phyloP scores from a whole-genome alignment of 1,284 basidiomycete species.

The Puccinia sorghi region DNA sequence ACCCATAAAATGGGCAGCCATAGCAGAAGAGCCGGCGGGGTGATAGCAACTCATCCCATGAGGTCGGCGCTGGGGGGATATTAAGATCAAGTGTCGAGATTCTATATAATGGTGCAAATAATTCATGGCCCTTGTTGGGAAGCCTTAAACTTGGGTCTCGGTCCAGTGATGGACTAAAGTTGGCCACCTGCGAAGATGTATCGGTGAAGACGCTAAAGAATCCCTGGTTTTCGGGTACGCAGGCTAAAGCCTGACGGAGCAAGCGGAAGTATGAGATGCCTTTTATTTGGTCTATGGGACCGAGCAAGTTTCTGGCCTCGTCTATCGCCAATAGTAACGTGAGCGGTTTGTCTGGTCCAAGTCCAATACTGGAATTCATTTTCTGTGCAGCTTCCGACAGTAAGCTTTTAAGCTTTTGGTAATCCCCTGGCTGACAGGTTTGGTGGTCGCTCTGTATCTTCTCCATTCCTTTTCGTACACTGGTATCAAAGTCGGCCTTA shows the following conservation, averaged over 20 bases:
- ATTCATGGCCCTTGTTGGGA: not conserved
- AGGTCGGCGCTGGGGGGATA: not conserved
- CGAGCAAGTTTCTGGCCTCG: conserved; percentile 4
- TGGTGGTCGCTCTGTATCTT: not conserved
- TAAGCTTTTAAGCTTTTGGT: not conserved
- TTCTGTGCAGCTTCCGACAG: not conserved
- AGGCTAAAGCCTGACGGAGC: not conserved
- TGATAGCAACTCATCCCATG: conserved; percentile 7
- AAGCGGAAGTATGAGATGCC: not conserved
- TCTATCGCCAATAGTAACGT: conserved; percentile 9
- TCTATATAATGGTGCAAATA: conserved; percentile 9
- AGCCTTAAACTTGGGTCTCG: conserved; percentile 2
- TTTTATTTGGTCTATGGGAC: no score
- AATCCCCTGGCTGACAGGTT: no score
- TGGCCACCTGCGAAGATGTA: conserved; percentile 1
- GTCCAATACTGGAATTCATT: not conserved
- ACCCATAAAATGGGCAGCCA: conserved; percentile 21
- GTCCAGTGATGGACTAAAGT: not conserved
- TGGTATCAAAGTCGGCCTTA: not conserved
- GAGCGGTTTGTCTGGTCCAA: not conserved
- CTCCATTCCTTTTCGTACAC: not conserved
- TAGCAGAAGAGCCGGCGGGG: not conserved
- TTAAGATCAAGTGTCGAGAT: conserved; percentile 12
- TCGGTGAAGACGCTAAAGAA: conserved; percentile 9
- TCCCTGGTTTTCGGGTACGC: not conserved